Evolutionary conservation across 176 grass and related monocot species (phyloP).

Genomic region (Microstegium vimineum): DNA sequence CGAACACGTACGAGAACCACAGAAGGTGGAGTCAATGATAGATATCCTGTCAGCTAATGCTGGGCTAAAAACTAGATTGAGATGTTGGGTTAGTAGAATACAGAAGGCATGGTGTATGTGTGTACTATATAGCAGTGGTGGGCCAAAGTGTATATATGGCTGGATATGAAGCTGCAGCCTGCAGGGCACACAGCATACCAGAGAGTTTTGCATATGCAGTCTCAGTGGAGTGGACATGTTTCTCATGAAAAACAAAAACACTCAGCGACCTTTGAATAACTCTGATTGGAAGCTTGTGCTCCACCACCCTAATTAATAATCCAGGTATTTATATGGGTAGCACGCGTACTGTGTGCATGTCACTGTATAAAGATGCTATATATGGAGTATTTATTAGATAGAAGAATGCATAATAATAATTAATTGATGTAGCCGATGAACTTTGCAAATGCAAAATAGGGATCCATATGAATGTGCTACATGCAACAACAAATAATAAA

Average conservation of each 20-base stretch:
- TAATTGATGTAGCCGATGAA: not conserved
- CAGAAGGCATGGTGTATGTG: not conserved
- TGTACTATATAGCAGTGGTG: not conserved
- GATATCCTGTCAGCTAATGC: not conserved
- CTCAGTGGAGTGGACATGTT: not conserved
- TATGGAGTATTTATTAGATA: not conserved
- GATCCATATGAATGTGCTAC: not conserved
- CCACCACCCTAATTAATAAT: not conserved
- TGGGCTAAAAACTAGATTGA: conserved; percentile 4
- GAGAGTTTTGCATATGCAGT: not conserved
- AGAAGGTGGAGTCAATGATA: conserved; percentile 32
- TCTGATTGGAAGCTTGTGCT: not conserved
- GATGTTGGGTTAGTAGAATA: conserved; percentile 24
- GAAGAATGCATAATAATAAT: not conserved
- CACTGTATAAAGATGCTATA: not conserved
- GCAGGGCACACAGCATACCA: not conserved
- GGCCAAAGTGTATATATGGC: not conserved
- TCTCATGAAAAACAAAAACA: not conserved
- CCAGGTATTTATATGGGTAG: not conserved
- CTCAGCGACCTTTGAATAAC: not conserved
- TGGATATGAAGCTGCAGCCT: not conserved
- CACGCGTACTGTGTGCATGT: not conserved
- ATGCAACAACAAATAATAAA: not conserved
- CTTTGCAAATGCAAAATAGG: not conserved
- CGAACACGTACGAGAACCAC: not conserved